These are phyloP conservation scores for Pouteria glomerata DNA, from an alignment of 148 eudicot genomes.

Conservation along the genomic window DNA sequence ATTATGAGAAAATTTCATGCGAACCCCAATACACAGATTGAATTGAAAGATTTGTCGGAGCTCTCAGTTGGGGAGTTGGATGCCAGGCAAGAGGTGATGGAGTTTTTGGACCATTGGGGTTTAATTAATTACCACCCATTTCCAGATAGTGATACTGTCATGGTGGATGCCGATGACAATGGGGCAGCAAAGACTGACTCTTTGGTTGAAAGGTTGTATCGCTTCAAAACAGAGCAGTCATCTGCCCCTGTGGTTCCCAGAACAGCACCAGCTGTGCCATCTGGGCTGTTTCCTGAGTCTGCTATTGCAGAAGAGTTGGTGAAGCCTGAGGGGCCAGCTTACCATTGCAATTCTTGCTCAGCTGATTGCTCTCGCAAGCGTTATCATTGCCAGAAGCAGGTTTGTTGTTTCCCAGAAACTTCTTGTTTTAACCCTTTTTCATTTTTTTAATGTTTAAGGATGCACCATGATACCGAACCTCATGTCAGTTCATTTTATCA, in stretches of 20 bases:
- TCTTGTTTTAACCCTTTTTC: conserved; percentile 3
- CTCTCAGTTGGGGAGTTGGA: conserved; percentile 68
- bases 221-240: conserved; percentile 59
- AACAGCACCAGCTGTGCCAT: conserved; percentile 43
- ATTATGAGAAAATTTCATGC: conserved; percentile 82
- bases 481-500: not conserved
- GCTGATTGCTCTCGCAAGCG: conserved; percentile 98
- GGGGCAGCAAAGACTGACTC: conserved; percentile 38
- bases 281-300: conserved; percentile 72
- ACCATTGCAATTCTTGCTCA: conserved; percentile 97
- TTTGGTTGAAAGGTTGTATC: conserved; percentile 59
- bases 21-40: conserved; percentile 57
- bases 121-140: conserved; percentile 92
- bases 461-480: not conserved
- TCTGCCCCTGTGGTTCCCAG: conserved; percentile 33
- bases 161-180: conserved; percentile 29
- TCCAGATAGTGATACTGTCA: conserved; percentile 36
- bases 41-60: conserved; percentile 63
- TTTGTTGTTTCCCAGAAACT: conserved; percentile 24
- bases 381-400: conserved; percentile 98
- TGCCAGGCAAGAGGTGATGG: conserved; percentile 83
- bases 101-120: conserved; percentile 95
- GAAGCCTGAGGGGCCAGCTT: conserved; percentile 81
- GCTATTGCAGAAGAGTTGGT: conserved; percentile 67
- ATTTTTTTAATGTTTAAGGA: not conserved